Evolutionary conservation across 495 filamentous ascomycete species (phyloP).

Genomic region (Hyaloscypha finlandica): DNA sequence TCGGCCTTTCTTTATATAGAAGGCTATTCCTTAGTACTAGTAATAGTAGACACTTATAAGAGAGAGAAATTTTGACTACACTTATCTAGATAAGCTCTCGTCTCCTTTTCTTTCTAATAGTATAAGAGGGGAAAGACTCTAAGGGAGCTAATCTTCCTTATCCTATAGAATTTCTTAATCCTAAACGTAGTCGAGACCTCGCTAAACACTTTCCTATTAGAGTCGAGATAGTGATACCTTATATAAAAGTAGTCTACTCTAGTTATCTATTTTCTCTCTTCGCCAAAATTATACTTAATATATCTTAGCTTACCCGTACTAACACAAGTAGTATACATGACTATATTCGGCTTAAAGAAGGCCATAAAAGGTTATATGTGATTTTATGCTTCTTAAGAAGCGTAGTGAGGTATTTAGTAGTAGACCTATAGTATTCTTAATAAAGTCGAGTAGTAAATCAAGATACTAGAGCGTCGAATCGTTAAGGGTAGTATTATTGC

Average conservation of each 20-base stretch:
- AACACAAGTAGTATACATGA: background rate
- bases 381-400: background rate
- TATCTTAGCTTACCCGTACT: background rate
- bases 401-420: background rate
- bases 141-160: no score
- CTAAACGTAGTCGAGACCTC: no score
- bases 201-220: no score
- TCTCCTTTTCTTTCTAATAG: no score
- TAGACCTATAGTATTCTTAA: background rate
- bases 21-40: no score
- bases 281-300: background rate
- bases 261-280: background rate
- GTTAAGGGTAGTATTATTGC: background rate
- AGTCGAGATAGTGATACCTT: background rate
- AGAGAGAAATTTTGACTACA: no score
- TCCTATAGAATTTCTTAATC: no score
- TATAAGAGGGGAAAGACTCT: no score
- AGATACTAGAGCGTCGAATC: background rate
- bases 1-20: no score
- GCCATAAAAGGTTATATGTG: background rate
- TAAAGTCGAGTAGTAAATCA: conserved; percentile 3
- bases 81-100: no score
- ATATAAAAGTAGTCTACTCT: background rate
- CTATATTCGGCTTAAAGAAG: background rate
- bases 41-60: no score